These are phyloP conservation scores for Cronartium ribicola DNA, from an alignment of 1,284 basidiomycete genomes.

Conservation along the genomic window DNA sequence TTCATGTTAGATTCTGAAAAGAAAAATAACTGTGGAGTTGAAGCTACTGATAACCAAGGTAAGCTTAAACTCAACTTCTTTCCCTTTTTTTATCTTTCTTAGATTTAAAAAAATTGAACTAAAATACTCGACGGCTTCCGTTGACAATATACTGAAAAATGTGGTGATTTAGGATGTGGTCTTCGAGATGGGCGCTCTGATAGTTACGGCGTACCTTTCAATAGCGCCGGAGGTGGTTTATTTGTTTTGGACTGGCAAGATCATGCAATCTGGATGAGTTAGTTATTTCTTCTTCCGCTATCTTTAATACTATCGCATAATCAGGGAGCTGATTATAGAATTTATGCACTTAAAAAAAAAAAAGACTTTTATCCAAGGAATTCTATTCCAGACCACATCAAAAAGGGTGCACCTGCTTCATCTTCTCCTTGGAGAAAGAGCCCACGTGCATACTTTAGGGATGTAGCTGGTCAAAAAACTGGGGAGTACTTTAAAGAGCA, in stretches of 20 bases:
- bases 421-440: neutral
- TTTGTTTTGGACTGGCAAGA: constrained; percentile 46
- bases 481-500: constrained; percentile 8
- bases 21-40: constrained; percentile 6
- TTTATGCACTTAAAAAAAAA: no score
- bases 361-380: neutral
- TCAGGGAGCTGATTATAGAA: no score
- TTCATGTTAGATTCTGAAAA: constrained; percentile 5
- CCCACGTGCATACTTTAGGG: constrained; percentile 11
- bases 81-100: no score
- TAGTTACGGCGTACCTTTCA: constrained; percentile 44
- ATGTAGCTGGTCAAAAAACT: constrained; percentile 3
- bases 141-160: neutral
- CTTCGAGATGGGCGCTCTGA: constrained; percentile 42
- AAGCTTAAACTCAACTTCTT: neutral
- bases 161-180: constrained; percentile 3
- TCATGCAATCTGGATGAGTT: constrained; percentile 38
- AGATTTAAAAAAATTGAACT: no score
- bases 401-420: neutral
- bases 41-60: constrained; percentile 16
- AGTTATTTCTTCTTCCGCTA: neutral
- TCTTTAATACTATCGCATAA: neutral
- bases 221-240: constrained; percentile 45
- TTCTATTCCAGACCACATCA: neutral
- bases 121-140: no score